Evolutionary conservation across 768 basidiomycete species (phyloP).

Genomic region (Phallus indusiatus): DNA sequence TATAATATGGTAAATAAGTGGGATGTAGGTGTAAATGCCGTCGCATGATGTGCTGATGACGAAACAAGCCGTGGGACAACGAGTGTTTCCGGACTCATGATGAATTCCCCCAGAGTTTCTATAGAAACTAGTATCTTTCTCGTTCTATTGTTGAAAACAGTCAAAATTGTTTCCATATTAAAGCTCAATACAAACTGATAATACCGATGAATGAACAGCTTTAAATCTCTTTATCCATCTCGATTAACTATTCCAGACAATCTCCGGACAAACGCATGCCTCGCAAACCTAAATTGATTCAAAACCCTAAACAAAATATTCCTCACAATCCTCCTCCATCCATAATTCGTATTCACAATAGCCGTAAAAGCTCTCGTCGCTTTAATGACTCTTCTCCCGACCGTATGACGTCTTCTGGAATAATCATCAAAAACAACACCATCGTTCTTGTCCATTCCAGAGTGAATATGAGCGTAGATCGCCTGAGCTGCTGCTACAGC

Average conservation of each 20-base stretch:
- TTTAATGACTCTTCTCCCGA: neutral
- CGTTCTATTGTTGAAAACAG: no score
- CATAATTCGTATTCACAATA: constrained; percentile 14
- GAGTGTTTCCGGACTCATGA: no score
- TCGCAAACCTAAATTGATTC: constrained; percentile 15
- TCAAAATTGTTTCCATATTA: no score
- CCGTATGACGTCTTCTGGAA: neutral
- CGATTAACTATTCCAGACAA: constrained; percentile 22
- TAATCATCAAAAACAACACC: neutral
- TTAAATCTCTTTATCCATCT: neutral
- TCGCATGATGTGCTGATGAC: no score
- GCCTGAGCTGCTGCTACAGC: constrained; percentile 37
- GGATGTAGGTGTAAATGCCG: no score
- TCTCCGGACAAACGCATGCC: constrained; percentile 16
- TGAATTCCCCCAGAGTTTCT: no score
- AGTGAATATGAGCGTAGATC: constrained; percentile 27
- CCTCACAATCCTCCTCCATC: constrained; percentile 19
- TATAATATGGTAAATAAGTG: no score
- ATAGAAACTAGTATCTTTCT: no score
- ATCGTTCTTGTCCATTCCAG: neutral
- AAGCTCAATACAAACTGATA: no score
- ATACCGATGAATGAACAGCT: no score
- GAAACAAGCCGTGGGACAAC: no score
- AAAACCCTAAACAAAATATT: constrained; percentile 17
- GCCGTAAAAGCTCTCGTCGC: neutral